These are phyloP conservation scores for Paulownia fortunei DNA, from an alignment of 257 asterid species.

Conservation along the genomic window DNA sequence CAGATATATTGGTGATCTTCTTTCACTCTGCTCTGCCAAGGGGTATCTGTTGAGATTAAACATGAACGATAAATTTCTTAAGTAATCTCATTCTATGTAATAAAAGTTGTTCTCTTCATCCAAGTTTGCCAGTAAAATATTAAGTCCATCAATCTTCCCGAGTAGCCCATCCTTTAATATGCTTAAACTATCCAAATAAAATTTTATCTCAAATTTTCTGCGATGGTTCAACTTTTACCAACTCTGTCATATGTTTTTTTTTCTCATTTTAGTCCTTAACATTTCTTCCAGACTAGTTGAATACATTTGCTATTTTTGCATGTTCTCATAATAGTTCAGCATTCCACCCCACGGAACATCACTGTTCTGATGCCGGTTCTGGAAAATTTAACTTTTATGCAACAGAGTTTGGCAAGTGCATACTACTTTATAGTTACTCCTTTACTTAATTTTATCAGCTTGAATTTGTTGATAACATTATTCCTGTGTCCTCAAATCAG, in stretches of 20 bases:
- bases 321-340: neutral
- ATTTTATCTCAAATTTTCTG: neutral
- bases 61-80: too few species aligned
- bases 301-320: neutral
- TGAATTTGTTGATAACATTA: neutral
- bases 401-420: neutral
- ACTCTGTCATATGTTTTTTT: neutral
- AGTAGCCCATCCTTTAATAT: neutral
- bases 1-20: neutral
- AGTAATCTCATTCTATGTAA: too few species aligned
- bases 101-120: too few species aligned
- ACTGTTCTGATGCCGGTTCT: neutral
- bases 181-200: neutral
- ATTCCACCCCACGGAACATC: neutral
- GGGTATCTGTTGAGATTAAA: neutral
- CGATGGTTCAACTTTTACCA: neutral
- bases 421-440: neutral
- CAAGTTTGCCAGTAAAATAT: too few species aligned
- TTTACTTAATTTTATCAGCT: neutral
- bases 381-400: too few species aligned
- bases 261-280: neutral
- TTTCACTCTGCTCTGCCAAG: neutral
- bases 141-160: too few species aligned
- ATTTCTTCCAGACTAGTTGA: neutral
- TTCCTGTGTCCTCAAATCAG: neutral